These are phyloP conservation scores for Nigrograna mackinnonii DNA, from an alignment of 2,329 filamentous ascomycete species.

Conservation along the genomic window DNA sequence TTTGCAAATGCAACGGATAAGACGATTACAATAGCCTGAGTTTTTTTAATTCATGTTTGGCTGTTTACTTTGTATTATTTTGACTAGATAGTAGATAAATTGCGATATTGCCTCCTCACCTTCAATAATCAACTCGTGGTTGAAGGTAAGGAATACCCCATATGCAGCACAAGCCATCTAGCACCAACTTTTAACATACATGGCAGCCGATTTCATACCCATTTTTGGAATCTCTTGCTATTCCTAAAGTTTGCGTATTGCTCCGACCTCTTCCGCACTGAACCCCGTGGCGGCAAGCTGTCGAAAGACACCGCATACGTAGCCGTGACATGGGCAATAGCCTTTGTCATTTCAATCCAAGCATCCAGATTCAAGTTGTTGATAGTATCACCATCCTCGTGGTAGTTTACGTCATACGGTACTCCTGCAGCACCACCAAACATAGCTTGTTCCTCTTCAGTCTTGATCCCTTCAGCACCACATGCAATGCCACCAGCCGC, in stretches of 20 bases:
- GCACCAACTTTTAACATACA: neutral
- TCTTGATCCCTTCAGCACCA: constrained; percentile 78
- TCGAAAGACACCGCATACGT: constrained; percentile 39
- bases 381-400: constrained; percentile 56
- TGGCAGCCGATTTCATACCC: constrained; percentile 1
- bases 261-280: neutral
- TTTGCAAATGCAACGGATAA: too few relatives aligned
- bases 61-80: too few relatives aligned
- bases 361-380: constrained; percentile 58
- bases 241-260: constrained; percentile 1
- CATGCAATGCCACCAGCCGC: constrained; percentile 77
- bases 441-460: constrained; percentile 62
- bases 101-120: too few relatives aligned
- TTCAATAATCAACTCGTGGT: too few relatives aligned
- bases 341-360: constrained; percentile 59
- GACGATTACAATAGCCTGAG: too few relatives aligned
- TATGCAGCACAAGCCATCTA: neutral
- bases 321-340: constrained; percentile 58
- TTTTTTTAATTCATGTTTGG: too few relatives aligned
- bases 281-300: constrained; percentile 22
- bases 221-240: constrained; percentile 3
- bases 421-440: constrained; percentile 72
- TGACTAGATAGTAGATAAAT: too few relatives aligned
- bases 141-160: too few relatives aligned
- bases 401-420: constrained; percentile 62